These are phyloP conservation scores for Salinomyces thailandicus DNA, from an alignment of 2,329 filamentous ascomycete genomes.

Conservation along the genomic window DNA sequence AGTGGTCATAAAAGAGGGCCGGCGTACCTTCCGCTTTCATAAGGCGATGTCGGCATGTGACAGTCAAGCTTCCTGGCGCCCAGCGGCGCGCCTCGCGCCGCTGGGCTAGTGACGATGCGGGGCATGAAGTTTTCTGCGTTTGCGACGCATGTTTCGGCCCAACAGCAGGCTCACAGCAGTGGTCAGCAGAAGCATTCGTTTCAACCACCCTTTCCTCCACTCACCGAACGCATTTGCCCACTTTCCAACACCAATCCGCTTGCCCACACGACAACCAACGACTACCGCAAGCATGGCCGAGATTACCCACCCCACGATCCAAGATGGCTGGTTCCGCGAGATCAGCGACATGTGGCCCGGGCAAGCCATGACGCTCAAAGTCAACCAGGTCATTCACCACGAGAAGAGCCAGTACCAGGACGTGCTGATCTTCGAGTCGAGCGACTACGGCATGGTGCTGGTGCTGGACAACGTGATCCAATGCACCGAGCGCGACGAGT, in stretches of 20 bases:
- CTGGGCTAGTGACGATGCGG: neutral
- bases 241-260: neutral
- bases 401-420: slow-evolving; percentile 99
- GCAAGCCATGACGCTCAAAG: slow-evolving; percentile 96
- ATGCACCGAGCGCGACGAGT: slow-evolving; percentile 96
- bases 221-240: too few species aligned
- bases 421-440: slow-evolving; percentile 96
- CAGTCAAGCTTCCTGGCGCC: neutral
- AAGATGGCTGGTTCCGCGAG: slow-evolving; percentile 99
- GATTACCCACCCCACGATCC: slow-evolving; percentile 66
- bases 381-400: slow-evolving; percentile 96
- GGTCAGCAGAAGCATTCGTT: neutral
- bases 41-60: too few species aligned
- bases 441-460: slow-evolving; percentile 88
- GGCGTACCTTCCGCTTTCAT: too few species aligned
- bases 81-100: neutral
- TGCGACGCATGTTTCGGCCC: neutral
- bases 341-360: slow-evolving; percentile 98
- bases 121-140: neutral
- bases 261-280: slow-evolving; percentile 1
- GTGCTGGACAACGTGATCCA: slow-evolving; percentile 99
- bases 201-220: too few species aligned
- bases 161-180: neutral
- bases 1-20: too few species aligned
- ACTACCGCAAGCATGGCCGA: slow-evolving; percentile 52